Conservation (phyloP, 2,329 filamentous ascomycete genomes). For the Scedosporium boydii region DNA sequence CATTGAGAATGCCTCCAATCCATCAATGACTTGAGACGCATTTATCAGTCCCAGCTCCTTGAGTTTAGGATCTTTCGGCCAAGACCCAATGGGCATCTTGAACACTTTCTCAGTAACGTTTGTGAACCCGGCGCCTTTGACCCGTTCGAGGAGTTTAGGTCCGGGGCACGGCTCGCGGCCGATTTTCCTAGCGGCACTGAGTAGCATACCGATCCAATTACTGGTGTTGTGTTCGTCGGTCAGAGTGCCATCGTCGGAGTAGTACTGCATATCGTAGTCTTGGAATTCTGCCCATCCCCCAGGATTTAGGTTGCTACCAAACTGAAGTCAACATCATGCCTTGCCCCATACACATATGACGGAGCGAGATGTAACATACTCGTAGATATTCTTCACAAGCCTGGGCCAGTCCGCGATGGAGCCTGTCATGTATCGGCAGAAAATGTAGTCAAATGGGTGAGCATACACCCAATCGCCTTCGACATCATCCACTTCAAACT, state of each 20-base stretch:
- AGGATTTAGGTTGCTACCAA: slow-evolving; percentile 41
- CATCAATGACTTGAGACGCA: slow-evolving; percentile 14
- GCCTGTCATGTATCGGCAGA: slow-evolving; percentile 47
- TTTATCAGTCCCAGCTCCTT: slow-evolving; percentile 19
- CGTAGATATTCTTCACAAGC: slow-evolving; percentile 34
- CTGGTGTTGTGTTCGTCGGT: slow-evolving; percentile 13
- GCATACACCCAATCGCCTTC: slow-evolving; percentile 48
- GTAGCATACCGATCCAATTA: slow-evolving; percentile 14
- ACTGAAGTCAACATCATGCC: background rate
- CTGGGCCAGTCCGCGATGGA: slow-evolving; percentile 46
- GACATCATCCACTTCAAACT: slow-evolving; percentile 47
- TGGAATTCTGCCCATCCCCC: slow-evolving; percentile 48
- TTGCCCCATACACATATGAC: slow-evolving; percentile 13
- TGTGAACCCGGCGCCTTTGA: slow-evolving; percentile 34
- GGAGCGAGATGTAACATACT: slow-evolving; percentile 28
- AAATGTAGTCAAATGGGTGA: slow-evolving; percentile 48
- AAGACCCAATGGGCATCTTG: slow-evolving; percentile 44
- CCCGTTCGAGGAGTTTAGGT: slow-evolving; percentile 16
- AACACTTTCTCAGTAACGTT: slow-evolving; percentile 41
- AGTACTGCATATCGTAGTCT: slow-evolving; percentile 31
- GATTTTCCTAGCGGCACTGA: slow-evolving; percentile 15
- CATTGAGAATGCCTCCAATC: slow-evolving; percentile 16
- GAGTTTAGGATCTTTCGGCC: slow-evolving; percentile 34
- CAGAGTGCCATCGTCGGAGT: slow-evolving; percentile 18
- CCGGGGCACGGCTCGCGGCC: slow-evolving; percentile 18